Base-by-base conservation (phyloP, 768 basidiomycete genomes). In the Boletellus emodensis region DNA sequence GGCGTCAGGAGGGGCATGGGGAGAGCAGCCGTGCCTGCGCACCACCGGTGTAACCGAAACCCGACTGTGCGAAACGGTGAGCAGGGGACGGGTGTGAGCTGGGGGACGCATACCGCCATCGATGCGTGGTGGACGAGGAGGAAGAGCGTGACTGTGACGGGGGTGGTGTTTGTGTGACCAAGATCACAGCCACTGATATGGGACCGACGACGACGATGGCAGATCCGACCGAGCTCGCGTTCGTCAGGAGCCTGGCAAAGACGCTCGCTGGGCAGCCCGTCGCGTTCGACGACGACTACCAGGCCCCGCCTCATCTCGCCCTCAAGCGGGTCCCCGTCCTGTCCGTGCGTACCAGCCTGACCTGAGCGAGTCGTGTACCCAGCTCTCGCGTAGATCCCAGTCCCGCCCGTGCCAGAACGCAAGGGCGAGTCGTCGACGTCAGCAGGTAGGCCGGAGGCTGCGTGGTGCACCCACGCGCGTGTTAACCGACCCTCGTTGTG, bases 281-380 rank as follows among this genome's bases (percentile, higher is more conserved):
- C 49, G 74, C 72, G 4, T 91, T 83, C 61, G 67, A 72, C 35
- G 81, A 91, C 68, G 84, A 90, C 68, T 90, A 87, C 67, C 85
- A 87, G 66, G 84, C 88, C 45, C 82, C 84, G 0, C 78, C 81
- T 0, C 71, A 81, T 46, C 74, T 83, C 53, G 80, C 79, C 12
- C 75, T 90, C 48, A 87, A 76, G 69, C 83, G 74, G 57, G 74
- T 90, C n/a, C 81, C 85, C 11, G 68, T 87, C 24, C 71, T 91
- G 49, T 82, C 81, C 42, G 89, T 88, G 51, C 57, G 81, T 68
- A 37, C 20, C 17, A 20, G 6, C 20, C 8, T 24, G 26, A 15
- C 43, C 40, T 10, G 18, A 3, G 9, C 37, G 24, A 33, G 30
- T 15, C 40, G n/a, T 46, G 40, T 58, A 53, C 32, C 43, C 24